Evolutionary conservation across 208 protist genomes (phyloP), one percentile per base, ranked within the genome.

Genomic region (Herpetomonas tarakana): DNA sequence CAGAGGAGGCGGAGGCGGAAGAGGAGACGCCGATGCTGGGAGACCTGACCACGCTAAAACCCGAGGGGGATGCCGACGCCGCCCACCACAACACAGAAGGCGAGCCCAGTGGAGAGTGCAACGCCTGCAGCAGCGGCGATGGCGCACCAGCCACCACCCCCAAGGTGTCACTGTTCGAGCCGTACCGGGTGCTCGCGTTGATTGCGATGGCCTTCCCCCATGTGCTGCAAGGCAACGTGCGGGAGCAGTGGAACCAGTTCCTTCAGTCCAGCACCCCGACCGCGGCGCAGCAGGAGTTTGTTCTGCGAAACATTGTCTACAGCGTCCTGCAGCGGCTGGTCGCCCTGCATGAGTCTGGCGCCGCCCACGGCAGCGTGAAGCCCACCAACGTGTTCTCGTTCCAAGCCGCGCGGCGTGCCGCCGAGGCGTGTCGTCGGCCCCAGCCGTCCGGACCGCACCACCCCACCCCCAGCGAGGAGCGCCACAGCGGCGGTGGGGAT

Each of bases 351-450:
- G 56, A 52, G 1, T 38, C 58, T 18, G 86, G 86, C 12, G 56
- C 52, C 46, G 74, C 71, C 2, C 83, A 88, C 52, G 82, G 86
- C 27, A 81, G 76, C 52, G 69, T 93, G 18, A 88, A 88, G 55
- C 68, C 77, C 39, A 86, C 82, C 11, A 93, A 93, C 44, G 58
- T 90, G 39, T 93, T 93, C 53, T 64, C 80, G 9, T 29, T 72
- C 9, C 35, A 41, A 14, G 24, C 57, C 71, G 44, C 69, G 83
- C 41, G 67, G 72, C 26, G 49, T 66, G 54, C 67, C 84, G 58
- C 70, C 78, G 19, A 47, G 50, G 30, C 59, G 57, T 3, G 30
- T 53, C 49, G 49, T 55, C 1, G 56, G 62, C 1, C 18, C 22
- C 2, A 0, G 41, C 16, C 21, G 31, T 52, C 14, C 30, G 16